Evolutionary conservation across 192 early-diverging fungal genomes (phyloP).

Genomic region (Allomyces javanicus): DNA sequence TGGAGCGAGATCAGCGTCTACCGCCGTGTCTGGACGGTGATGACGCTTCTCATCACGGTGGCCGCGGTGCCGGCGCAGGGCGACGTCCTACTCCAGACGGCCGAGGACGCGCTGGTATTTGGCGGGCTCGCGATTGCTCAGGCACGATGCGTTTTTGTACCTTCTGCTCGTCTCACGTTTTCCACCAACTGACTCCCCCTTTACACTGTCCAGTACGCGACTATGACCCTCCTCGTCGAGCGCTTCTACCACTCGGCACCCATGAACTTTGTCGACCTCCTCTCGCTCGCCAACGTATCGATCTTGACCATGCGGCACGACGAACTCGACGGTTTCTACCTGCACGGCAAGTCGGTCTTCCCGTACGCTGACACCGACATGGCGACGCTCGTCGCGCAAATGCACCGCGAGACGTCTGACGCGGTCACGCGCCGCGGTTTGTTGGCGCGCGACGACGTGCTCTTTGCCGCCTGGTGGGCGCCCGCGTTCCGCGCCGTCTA

Average conservation of each 20-base stretch:
- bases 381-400: not conserved
- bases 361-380: constrained; percentile 2
- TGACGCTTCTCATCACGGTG: too few relatives aligned
- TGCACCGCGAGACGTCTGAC: not conserved
- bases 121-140: too few relatives aligned
- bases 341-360: constrained; percentile 1
- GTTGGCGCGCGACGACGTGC: not conserved
- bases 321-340: not conserved
- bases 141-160: too few relatives aligned
- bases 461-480: not conserved
- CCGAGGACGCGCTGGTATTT: too few relatives aligned
- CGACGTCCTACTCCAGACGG: too few relatives aligned
- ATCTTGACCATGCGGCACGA: not conserved
- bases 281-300: not conserved
- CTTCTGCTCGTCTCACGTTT: too few relatives aligned
- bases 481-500: not conserved
- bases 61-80: too few relatives aligned
- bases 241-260: not conserved
- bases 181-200: too few relatives aligned
- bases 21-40: too few relatives aligned
- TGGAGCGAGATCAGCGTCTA: too few relatives aligned
- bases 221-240: not conserved
- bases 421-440: not conserved
- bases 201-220: not conserved
- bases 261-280: not conserved